Evolutionary conservation across 2,329 filamentous ascomycete genomes (phyloP).

Genomic region (Scytalidium lignicola): DNA sequence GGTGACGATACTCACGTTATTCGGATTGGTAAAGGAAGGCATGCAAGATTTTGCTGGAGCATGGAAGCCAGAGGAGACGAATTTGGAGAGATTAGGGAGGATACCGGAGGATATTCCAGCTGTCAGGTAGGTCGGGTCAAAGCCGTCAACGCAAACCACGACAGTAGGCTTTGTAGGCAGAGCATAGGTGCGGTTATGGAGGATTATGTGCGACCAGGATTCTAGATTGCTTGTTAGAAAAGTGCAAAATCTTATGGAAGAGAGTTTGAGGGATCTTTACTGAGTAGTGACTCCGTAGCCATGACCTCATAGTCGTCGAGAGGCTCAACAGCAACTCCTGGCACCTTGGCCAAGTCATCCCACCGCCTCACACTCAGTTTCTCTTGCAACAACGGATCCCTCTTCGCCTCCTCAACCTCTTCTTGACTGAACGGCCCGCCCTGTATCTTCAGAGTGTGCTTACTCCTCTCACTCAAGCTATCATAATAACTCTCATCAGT

Average conservation of each 20-base stretch:
- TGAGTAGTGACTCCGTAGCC: conserved; percentile 5
- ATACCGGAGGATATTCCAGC: conserved; percentile 29
- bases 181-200: conserved; percentile 28
- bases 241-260: neutral
- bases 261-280: neutral
- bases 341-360: conserved; percentile 7
- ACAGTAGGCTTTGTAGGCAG: conserved; percentile 32
- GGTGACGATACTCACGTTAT: conserved; percentile 41
- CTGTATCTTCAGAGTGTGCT: conserved; percentile 6
- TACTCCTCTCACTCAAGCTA: conserved; percentile 7
- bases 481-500: conserved; percentile 6
- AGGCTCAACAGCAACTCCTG: conserved; percentile 1
- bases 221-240: neutral
- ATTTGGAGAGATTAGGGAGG: conserved; percentile 28
- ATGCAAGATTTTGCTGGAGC: conserved; percentile 33
- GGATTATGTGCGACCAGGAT: neutral
- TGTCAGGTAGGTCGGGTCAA: conserved; percentile 36
- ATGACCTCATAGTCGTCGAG: conserved; percentile 5
- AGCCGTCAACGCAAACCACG: conserved; percentile 38
- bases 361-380: conserved; percentile 6
- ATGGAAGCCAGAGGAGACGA: conserved; percentile 33
- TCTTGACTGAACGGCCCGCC: conserved; percentile 6
- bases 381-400: conserved; percentile 6
- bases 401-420: conserved; percentile 5
- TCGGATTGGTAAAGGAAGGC: conserved; percentile 41